Evolutionary conservation across 192 early-diverging fungal genomes (phyloP).

Genomic region (Backusella macrospora): DNA sequence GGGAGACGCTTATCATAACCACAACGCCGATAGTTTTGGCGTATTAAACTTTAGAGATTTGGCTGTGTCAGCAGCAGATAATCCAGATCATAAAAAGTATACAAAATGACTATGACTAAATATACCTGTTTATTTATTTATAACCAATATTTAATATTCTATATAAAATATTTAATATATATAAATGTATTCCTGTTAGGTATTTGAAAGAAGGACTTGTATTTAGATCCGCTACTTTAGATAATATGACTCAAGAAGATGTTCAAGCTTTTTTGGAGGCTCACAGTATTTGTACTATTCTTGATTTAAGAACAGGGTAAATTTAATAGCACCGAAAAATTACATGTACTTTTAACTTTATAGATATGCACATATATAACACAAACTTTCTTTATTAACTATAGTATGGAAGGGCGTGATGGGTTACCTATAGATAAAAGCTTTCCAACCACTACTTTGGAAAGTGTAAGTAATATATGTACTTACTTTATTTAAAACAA

Average conservation of each 20-base stretch:
- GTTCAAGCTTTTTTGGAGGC: slow-evolving; percentile 30
- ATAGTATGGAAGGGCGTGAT: slow-evolving; percentile 15
- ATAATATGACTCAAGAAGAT: slow-evolving; percentile 41
- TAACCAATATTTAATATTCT: too few relatives aligned
- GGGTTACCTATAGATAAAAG: slow-evolving; percentile 28
- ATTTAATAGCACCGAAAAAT: neutral
- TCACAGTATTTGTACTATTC: slow-evolving; percentile 40
- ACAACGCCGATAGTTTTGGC: slow-evolving; percentile 11
- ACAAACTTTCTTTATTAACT: neutral
- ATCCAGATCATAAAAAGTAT: slow-evolving; percentile 6
- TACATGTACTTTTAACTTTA: neutral
- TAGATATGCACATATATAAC: neutral
- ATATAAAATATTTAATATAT: neutral
- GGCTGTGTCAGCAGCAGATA: slow-evolving; percentile 19
- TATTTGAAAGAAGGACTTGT: slow-evolving; percentile 39
- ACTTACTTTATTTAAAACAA: neutral
- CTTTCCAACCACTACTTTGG: slow-evolving; percentile 24
- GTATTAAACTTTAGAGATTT: slow-evolving; percentile 35
- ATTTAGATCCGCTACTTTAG: slow-evolving; percentile 45
- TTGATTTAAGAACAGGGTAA: slow-evolving; percentile 46
- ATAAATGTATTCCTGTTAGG: slow-evolving; percentile 2
- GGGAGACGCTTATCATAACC: neutral
- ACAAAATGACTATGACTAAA: neutral
- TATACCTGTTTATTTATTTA: too few relatives aligned
- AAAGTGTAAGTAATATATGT: slow-evolving; percentile 16